A percentile compares a stretch with the other conserved stretches of the same genome.
Conservation (phyloP, 768 basidiomycete species). For the Tremella yokohamensis region DNA sequence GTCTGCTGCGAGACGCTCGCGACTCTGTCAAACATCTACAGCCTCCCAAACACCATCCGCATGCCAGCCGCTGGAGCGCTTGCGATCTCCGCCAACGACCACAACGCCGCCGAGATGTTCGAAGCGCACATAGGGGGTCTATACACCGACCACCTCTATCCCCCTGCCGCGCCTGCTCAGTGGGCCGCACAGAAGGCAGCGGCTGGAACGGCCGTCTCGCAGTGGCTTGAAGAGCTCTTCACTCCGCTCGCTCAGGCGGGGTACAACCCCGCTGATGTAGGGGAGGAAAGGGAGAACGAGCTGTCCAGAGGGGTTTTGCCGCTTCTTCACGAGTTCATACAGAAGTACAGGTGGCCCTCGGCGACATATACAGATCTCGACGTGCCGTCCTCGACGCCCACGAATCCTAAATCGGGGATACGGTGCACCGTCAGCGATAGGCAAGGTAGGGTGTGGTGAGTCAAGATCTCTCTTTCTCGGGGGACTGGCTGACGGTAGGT, state of each 20-base stretch:
- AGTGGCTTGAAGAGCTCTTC: constrained; percentile 37
- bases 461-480: no score
- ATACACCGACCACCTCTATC: constrained; percentile 27
- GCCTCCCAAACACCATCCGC: constrained; percentile 21
- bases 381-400: no score
- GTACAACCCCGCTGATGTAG: background rate
- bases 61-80: background rate
- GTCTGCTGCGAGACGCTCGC: constrained; percentile 28
- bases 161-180: background rate
- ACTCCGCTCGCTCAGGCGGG: constrained; percentile 24
- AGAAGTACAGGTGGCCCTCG: no score
- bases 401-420: no score
- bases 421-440: no score
- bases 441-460: no score
- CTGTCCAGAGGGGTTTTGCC: background rate
- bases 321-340: no score
- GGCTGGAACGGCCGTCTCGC: constrained; percentile 7
- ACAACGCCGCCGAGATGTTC: constrained; percentile 34
- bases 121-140: constrained; percentile 42
- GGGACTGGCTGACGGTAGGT: no score
- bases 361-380: no score
- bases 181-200: background rate
- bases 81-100: constrained; percentile 13
- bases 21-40: constrained; percentile 31
- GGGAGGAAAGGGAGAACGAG: constrained; percentile 2